A percentile compares a stretch with the other conserved stretches of the same genome.
phyloP scores from a whole-genome alignment of 805 yeast genomes.

The Middelhovenomyces tepae region DNA sequence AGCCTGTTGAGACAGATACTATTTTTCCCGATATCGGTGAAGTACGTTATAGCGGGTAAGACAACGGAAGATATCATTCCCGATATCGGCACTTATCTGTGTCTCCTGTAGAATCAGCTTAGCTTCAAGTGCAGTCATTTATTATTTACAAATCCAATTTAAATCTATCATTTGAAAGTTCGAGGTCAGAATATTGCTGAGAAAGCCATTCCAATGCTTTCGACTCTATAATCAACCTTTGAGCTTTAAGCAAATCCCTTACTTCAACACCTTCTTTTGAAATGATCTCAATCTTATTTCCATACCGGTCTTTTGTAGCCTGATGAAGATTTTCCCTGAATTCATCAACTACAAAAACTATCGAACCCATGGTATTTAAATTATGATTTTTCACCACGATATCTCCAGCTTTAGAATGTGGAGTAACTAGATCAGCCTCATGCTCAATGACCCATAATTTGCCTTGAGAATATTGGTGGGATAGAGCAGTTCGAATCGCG shows the following conservation, averaged over 20 bases:
- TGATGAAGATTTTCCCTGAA: constrained; percentile 51
- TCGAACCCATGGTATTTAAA: constrained; percentile 12
- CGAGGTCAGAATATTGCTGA: no score
- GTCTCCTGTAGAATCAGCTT: no score
- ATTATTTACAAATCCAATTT: no score
- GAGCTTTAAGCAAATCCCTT: constrained; percentile 73
- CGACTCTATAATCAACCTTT: constrained; percentile 63
- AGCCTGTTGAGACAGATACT: no score
- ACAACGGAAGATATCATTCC: no score
- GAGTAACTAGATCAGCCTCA: constrained; percentile 28
- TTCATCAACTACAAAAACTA: constrained; percentile 55
- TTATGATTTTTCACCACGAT: constrained; percentile 41
- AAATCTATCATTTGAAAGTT: no score
- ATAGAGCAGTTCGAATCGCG: constrained; percentile 76
- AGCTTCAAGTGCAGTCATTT: no score
- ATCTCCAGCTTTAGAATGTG: constrained; percentile 37
- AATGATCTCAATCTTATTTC: constrained; percentile 51
- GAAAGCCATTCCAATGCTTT: constrained; percentile 56
- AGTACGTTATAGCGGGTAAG: no score
- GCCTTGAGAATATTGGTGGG: constrained; percentile 72
- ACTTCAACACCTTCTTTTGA: constrained; percentile 75
- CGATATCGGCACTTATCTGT: no score
- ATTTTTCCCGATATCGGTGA: no score
- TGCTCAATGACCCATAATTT: constrained; percentile 61
- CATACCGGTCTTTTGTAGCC: constrained; percentile 42